phyloP scores from a whole-genome alignment of 768 basidiomycete species.

The Flagelloscypha sp. region DNA sequence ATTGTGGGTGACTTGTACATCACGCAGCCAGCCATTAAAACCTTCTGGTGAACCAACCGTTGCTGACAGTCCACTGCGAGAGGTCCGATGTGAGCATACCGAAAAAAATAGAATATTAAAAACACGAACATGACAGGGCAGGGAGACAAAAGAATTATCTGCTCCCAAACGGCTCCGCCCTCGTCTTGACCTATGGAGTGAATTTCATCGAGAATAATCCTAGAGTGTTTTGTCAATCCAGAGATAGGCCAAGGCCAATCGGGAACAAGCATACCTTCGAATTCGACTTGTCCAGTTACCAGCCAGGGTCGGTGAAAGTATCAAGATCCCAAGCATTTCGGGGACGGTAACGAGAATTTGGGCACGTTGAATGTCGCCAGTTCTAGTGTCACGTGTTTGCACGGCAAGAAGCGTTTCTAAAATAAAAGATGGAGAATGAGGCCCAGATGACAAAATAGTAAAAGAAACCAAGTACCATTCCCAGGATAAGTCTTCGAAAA shows the following conservation, averaged over 20 bases:
- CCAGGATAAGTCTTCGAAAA: slow-evolving; percentile 42
- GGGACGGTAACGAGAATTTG: slow-evolving; percentile 73
- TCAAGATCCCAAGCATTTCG: slow-evolving; percentile 59
- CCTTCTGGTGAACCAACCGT: slow-evolving; percentile 58
- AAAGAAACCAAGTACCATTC: slow-evolving; percentile 29
- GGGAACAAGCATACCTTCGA: slow-evolving; percentile 34
- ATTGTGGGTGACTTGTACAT: slow-evolving; percentile 51
- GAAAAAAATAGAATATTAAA: neutral
- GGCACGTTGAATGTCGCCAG: slow-evolving; percentile 56
- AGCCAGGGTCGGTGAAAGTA: slow-evolving; percentile 60
- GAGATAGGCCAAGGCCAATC: neutral
- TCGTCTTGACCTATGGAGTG: slow-evolving; percentile 66
- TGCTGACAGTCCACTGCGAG: slow-evolving; percentile 57
- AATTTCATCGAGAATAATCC: slow-evolving; percentile 63
- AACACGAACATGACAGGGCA: slow-evolving; percentile 59
- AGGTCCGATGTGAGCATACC: neutral
- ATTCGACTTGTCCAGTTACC: slow-evolving; percentile 53
- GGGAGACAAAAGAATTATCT: slow-evolving; percentile 61
- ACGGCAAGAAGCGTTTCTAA: slow-evolving; percentile 56
- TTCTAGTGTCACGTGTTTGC: slow-evolving; percentile 56
- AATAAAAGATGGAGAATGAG: slow-evolving; percentile 1
- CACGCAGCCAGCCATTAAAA: slow-evolving; percentile 59
- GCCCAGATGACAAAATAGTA: neutral
- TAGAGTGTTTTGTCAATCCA: slow-evolving; percentile 16
- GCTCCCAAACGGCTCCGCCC: slow-evolving; percentile 66